Base-by-base conservation (phyloP, 2,329 filamentous ascomycete genomes). In the Trichoderma sp. region DNA sequence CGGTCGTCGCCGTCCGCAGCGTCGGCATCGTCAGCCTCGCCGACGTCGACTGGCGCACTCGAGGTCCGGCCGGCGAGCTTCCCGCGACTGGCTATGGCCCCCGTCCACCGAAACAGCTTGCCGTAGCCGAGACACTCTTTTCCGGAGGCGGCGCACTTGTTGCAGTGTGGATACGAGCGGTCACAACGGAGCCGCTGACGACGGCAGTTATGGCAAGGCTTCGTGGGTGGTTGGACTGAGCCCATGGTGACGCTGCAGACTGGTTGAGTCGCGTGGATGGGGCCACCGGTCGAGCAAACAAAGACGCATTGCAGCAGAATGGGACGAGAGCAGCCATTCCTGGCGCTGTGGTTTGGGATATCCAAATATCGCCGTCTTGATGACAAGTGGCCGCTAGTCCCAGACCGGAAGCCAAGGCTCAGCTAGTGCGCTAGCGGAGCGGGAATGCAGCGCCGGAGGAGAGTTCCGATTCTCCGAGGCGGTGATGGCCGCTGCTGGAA, bases 61-160 rank as follows among this genome's bases (percentile, higher is more conserved):
- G 79, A 79, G 34, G 78, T 76, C 70, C 79, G 77, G 19, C 80
- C 79, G 29, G 80, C 80, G 27, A 81, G 74, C 76, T 79, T 81
- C 48, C 80, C 80, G 27, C 80, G 76, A 50, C 78, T 80, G 13
- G 80, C 80, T 35, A 81, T 78, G 63, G 83, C 82, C 15, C 81
- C 80, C 22, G 83, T 84, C 84, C 84, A 86, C 54, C 83, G 78
- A 60, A 85, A 83, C 45, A 86, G 76, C 72, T 83, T 83, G 45
- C 83, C 83, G 70, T 86, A 86, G 37, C 84, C 84, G 39, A 85
- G 79, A 71, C 84, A 86, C 70, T 85, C 82, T 70, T 81, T 78
- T 37, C 83, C 83, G 19, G 81, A 78, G 50, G 78, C 78, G 63
- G 78, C 72, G 69, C 84, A 86, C 77, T 86, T 86, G 72, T 81